phyloP scores from a whole-genome alignment of 192 early-diverging fungal genomes.

The Umbelopsis ramanniana region DNA sequence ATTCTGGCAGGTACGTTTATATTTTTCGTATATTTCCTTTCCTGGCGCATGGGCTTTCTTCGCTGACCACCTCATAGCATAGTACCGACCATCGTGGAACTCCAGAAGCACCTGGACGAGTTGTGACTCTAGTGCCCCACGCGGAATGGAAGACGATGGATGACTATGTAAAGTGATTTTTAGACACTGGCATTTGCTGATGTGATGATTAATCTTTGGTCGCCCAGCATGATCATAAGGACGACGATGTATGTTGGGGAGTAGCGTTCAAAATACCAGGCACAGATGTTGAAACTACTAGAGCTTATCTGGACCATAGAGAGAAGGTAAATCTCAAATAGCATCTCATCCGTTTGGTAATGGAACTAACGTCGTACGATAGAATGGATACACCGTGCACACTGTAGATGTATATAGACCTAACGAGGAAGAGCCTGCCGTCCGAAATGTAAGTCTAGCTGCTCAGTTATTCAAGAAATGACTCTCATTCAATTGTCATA shows the following conservation, averaged over 20 bases:
- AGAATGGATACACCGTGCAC: conserved; percentile 81
- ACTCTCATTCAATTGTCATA: neutral
- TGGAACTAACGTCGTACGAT: neutral
- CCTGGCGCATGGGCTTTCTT: neutral
- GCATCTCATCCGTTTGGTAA: neutral
- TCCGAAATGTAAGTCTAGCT: conserved; percentile 53
- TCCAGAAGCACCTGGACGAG: conserved; percentile 74
- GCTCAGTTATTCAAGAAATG: neutral
- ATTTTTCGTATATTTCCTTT: neutral
- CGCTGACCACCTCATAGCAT: conserved; percentile 49
- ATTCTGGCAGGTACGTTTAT: conserved; percentile 70
- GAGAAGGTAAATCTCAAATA: conserved; percentile 63
- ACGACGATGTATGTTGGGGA: conserved; percentile 75
- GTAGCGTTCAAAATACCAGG: conserved; percentile 79
- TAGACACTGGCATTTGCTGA: neutral
- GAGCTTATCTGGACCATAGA: conserved; percentile 79
- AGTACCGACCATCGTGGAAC: conserved; percentile 90
- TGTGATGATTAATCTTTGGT: neutral
- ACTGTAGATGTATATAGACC: conserved; percentile 64
- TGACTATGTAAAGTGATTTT: conserved; percentile 48
- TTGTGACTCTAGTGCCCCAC: conserved; percentile 80
- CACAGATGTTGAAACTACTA: conserved; percentile 66
- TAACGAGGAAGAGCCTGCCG: conserved; percentile 25
- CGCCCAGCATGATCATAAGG: conserved; percentile 38
- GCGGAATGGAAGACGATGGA: conserved; percentile 66